A percentile compares a stretch with the other conserved stretches of the same genome.
Conservation (phyloP, 345 rosid species). For the Gossypium raimondii region DNA sequence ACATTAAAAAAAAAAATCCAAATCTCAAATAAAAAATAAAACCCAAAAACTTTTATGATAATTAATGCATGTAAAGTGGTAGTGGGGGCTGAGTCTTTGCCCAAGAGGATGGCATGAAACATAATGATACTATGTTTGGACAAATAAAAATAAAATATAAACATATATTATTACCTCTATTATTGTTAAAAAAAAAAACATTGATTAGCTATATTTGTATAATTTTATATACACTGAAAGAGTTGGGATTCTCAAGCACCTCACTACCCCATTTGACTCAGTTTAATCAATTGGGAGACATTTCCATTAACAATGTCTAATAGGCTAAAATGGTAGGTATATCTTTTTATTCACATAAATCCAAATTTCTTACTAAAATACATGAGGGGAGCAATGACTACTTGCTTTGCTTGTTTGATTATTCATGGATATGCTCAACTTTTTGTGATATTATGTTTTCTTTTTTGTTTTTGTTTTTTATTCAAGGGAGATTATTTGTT, state of each 20-base stretch:
- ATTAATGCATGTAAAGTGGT: not conserved
- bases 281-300: not conserved
- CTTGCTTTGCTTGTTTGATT: not conserved
- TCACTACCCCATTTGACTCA: not conserved
- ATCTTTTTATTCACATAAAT: not conserved
- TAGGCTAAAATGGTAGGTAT: not conserved
- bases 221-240: not conserved
- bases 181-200: not conserved
- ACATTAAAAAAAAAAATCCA: not conserved
- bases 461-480: not conserved
- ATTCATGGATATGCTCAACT: not conserved
- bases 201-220: not conserved
- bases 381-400: not conserved
- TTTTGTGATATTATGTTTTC: not conserved
- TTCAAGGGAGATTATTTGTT: not conserved
- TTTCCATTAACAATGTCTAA: not conserved
- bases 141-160: not conserved
- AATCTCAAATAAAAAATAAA: not conserved
- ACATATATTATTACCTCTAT: not conserved
- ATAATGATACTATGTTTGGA: not conserved
- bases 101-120: constrained; percentile 5
- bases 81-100: constrained; percentile 12
- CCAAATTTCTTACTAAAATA: not conserved
- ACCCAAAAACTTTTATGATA: not conserved
- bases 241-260: not conserved